Conservation (phyloP, 1,284 basidiomycete genomes). For the Gymnopus androsaceus region DNA sequence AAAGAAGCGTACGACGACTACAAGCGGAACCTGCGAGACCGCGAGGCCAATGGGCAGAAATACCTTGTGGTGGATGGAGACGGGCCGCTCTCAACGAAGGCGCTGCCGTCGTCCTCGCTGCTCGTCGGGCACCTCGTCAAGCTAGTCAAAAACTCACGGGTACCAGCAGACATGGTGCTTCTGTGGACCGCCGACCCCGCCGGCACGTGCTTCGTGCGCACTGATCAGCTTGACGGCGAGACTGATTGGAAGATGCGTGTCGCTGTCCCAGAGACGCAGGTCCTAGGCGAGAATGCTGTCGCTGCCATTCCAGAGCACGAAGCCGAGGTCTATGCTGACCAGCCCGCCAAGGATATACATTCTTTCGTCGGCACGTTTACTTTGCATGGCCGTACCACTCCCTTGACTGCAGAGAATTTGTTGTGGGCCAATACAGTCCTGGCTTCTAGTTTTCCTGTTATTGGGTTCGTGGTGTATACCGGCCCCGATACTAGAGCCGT, state of each 20-base stretch:
- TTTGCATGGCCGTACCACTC: constrained; percentile 73
- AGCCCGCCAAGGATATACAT: constrained; percentile 96
- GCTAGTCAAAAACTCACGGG: constrained; percentile 95
- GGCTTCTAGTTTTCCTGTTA: constrained; percentile 84
- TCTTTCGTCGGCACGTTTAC: constrained; percentile 94
- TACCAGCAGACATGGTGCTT: constrained; percentile 93
- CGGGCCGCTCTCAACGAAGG: constrained; percentile 55
- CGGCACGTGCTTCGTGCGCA: constrained; percentile 96
- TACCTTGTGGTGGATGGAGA: constrained; percentile 78
- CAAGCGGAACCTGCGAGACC: constrained; percentile 87
- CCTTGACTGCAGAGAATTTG: constrained; percentile 90
- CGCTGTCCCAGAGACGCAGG: constrained; percentile 85
- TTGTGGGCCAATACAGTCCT: constrained; percentile 98
- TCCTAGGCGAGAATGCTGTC: constrained; percentile 69
- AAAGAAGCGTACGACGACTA: constrained; percentile 99
- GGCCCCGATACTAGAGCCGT: constrained; percentile 94
- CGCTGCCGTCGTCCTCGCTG: constrained; percentile 86
- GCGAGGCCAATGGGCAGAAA: constrained; percentile 91
- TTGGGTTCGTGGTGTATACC: constrained; percentile 94
- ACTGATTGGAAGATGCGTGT: constrained; percentile 99
- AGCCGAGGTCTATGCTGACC: constrained; percentile 88
- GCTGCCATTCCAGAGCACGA: constrained; percentile 60
- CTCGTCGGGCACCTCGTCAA: constrained; percentile 91
- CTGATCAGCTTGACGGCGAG: constrained; percentile 98
- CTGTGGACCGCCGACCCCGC: constrained; percentile 84